Base-by-base conservation (phyloP, 352 stramenopile genomes). In the Phytophthora megakarya region DNA sequence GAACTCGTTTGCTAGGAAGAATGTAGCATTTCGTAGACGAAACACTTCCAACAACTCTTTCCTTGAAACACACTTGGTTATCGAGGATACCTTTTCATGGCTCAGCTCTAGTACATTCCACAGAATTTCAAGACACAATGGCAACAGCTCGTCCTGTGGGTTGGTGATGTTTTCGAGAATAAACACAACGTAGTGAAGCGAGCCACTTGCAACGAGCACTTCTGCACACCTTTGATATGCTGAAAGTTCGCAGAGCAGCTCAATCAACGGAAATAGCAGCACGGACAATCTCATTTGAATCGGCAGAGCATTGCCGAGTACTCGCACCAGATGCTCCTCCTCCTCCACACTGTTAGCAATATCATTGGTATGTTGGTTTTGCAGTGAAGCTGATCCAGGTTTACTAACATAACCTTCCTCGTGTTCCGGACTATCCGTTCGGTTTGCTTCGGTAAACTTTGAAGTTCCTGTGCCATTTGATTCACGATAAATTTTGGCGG, bases 81-180 rank as follows among this genome's bases (percentile, higher is more conserved):
- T 32, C 0, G 62, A 53, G 21, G 69, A 70, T 25, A 81, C 72
- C 51, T 86, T 89, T 18, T 87, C 74, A 8, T 88, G 75, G 45
- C 77, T 76, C 10, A 87, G 67, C 58, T 94, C 80, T 0, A 94
- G 65, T 7, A 90, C 76, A 59, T 90, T 92, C 85, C 82, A 94
- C 9, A 91, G 54, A n/a, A 76, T 86, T 16, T 81, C 79, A 3
- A 94, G 62, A 42, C 83, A 90, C n/a, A 89, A 57, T 6, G 82
- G 72, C 9, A 94, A 52, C 12, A 91, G 71, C 57, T 92, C 85
- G 43, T 94, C 83, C 18, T 89, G 80, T 3, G 78, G 51, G 6
- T 78, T 76, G 3, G 67, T 61, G 55, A 90, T 77, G 39, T 59
- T 75, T 19, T 82, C 66, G 15, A 92, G 63, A n/a, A 92, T 61